A percentile compares a stretch with the other conserved stretches of the same genome.
These are phyloP conservation scores for Pseudopyrenochaeta lycopersici DNA, from an alignment of 2,329 filamentous ascomycete species.

Conservation along the genomic window DNA sequence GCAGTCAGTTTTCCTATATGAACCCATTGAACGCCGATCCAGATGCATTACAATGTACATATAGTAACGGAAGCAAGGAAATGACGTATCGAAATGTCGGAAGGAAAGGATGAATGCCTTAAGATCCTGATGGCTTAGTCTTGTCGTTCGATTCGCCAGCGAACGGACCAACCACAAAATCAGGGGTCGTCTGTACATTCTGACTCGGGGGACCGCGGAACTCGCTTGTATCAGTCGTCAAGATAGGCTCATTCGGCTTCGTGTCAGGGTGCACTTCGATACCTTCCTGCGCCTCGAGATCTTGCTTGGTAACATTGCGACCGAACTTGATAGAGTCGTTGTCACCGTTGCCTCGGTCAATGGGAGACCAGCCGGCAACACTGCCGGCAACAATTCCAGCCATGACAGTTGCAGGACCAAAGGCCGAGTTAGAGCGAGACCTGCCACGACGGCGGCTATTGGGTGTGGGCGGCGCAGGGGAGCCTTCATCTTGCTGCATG, in stretches of 20 bases:
- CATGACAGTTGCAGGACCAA: slow-evolving; percentile 81
- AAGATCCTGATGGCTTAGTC: slow-evolving; percentile 12
- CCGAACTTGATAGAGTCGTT: slow-evolving; percentile 53
- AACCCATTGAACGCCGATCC: slow-evolving; percentile 3
- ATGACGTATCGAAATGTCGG: slow-evolving; percentile 1
- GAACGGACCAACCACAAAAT: slow-evolving; percentile 54
- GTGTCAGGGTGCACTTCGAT: slow-evolving; percentile 61
- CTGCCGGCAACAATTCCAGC: slow-evolving; percentile 82
- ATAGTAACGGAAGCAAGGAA: slow-evolving; percentile 2
- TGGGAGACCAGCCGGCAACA: slow-evolving; percentile 79
- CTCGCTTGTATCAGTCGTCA: slow-evolving; percentile 53
- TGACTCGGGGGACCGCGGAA: slow-evolving; percentile 55
- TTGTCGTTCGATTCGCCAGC: slow-evolving; percentile 40
- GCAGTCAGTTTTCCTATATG: neutral
- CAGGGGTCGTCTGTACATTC: slow-evolving; percentile 54
- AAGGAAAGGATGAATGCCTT: neutral
- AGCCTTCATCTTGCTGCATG: slow-evolving; percentile 40
- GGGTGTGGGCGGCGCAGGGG: slow-evolving; percentile 58
- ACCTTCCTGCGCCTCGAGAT: slow-evolving; percentile 54
- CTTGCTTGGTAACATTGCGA: slow-evolving; percentile 43
- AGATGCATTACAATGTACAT: slow-evolving; percentile 13
- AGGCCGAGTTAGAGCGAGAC: slow-evolving; percentile 75
- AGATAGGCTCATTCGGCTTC: slow-evolving; percentile 56
- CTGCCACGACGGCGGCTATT: slow-evolving; percentile 69
- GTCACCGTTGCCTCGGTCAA: slow-evolving; percentile 59